Percentiles rank a stretch among this genome's conserved stretches.
phyloP scores from a whole-genome alignment of 1,139 yeast genomes.

The Nakaseomyces sp. region DNA sequence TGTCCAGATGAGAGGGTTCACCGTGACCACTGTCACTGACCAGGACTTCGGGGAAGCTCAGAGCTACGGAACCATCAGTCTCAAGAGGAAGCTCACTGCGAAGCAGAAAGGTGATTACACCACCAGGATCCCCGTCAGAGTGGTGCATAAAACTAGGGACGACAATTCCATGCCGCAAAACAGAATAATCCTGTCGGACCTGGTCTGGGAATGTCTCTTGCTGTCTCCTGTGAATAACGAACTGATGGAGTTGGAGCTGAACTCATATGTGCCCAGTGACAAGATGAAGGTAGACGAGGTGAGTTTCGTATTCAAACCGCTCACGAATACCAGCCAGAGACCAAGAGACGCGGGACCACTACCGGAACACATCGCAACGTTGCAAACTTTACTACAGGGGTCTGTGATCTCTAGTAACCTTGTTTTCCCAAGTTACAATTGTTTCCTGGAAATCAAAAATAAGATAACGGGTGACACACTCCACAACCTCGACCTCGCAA shows the following conservation, averaged over 20 bases:
- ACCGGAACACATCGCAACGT: neutral
- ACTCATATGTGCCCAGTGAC: neutral
- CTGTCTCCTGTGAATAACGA: constrained; percentile 1
- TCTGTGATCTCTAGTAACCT: constrained; percentile 3
- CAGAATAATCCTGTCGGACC: neutral
- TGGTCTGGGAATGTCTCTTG: constrained; percentile 1
- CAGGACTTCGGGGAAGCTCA: neutral
- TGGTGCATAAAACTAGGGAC: neutral
- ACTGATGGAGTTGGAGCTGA: neutral
- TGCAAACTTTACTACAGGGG: neutral
- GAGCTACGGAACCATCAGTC: neutral
- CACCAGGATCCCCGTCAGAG: neutral
- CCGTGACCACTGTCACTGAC: neutral
- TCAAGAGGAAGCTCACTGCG: neutral
- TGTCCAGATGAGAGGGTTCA: neutral
- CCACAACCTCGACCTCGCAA: neutral
- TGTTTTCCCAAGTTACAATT: neutral
- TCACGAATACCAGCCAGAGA: neutral
- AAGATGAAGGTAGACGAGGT: neutral
- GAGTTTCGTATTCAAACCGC: neutral
- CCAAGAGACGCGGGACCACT: neutral
- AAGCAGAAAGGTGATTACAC: neutral
- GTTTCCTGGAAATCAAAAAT: neutral
- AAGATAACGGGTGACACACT: neutral
- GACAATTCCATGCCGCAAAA: neutral